Base-by-base conservation (phyloP, 106 monocot species). In the Platanthera zijinensis region DNA sequence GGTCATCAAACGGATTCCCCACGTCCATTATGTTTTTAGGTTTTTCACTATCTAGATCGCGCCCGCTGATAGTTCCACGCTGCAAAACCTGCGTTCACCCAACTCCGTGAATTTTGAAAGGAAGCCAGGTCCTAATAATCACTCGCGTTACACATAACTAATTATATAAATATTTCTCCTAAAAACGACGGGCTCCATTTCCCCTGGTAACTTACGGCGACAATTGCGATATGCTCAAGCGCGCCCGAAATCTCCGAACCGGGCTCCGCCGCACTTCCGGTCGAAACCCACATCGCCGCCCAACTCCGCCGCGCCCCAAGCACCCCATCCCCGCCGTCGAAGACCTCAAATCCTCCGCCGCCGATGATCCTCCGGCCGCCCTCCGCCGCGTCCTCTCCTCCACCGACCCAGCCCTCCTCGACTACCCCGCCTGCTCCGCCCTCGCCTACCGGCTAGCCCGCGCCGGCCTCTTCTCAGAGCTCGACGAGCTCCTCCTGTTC, bases 381-480 rank as follows among this genome's bases (percentile, higher is more conserved):
- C 78, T 81, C 75, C 70, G 71, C 75, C 80, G 6, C 69, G 66
- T 80, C 84, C 82, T 85, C 79, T 66, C 54, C 81, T 30, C 82
- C 62, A 8, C 85, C 15, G 21, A 50, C 70, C 79, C 69, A 66
- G 11, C 49, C 77, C 30, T 73, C 63, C 80, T 74, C 68, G 77
- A 74, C 75, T 89, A 89, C 81, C 84, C 87, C 49, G 32, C 78
- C 51, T 79, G 77, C 69, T 76, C 85, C 64, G 70, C 84, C 56
- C 77, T 92, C 72, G 75, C 87, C 84, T 83, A 86, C 91, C 83
- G 87, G 54, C 89, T 87, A 69, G 84, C 91, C 19, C 85, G 89
- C 69, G 18, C 80, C 74, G 83, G 83, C 72, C 70, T 69, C 76
- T 91, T 89, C 82, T 39, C 79, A 25, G 80, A 71, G 12, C 56